Evolutionary conservation across 2,329 filamentous ascomycete genomes (phyloP), one percentile per base, ranked within the genome.

Genomic region (Metarhizium guizhouense): DNA sequence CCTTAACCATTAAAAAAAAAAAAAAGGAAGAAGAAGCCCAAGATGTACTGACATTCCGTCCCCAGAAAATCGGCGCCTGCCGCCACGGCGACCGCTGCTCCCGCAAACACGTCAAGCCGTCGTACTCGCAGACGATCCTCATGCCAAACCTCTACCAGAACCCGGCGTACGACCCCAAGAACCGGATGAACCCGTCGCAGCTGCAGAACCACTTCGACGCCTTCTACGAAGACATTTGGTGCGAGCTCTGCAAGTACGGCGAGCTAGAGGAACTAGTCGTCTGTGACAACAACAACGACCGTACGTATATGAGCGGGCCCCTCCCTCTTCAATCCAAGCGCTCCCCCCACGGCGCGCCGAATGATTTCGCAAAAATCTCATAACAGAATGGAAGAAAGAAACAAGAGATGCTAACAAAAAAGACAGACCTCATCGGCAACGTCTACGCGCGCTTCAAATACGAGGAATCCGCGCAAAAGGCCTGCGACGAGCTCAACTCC

Each of bases 361-460:
- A 3, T 10, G 40, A 3, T 25, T 18, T 7, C 16, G 32, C 6
- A 45, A 45, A 25, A 1, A 8, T 25, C 25, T 25, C 25, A 25
- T 4, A 25, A 25, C 25, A 25, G 25, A 25, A 25, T 25, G 10
- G 18, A 8, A 20, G 18, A 25, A 8, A 20, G 18, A 25, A 45
- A 1, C 6, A 20, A 52, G 55, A 30, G 60, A 71, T 25, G 25
- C 42, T 45, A 20, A 45, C 16, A 18, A 4, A 62, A 34, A 10
- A 6, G 54, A 29, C 43, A 90, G 87, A 99, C 75, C 81, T 99
- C 54, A 96, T 99, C 70, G 94, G 94, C 68, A 99, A 99, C 74
- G 94, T 99, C 67, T 99, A 99, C 78, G 94, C 94, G 53, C 90
- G 94, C 64, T 99, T 97, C 87, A 99, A 99, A 76, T 99, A 97